Evolutionary conservation across 148 eudicot genomes (phyloP).

Genomic region (Vaccinium macrocarpon): DNA sequence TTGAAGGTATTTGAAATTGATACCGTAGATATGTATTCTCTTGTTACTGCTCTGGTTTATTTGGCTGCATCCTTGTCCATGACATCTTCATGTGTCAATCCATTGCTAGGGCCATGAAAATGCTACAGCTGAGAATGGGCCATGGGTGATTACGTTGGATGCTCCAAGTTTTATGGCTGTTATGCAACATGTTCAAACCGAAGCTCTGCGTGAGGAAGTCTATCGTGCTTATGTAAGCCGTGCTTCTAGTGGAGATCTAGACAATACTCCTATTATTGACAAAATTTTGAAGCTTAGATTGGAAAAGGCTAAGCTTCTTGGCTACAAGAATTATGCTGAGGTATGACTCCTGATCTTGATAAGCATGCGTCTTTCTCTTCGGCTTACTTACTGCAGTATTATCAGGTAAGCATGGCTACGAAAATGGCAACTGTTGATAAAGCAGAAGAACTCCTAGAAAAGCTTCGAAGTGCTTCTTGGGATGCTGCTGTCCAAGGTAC

Average conservation of each 20-base stretch:
- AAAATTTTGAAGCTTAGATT: constrained; percentile 80
- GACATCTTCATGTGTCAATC: constrained; percentile 6
- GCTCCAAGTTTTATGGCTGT: constrained; percentile 88
- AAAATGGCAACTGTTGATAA: constrained; percentile 96
- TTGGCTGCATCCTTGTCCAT: constrained; percentile 10
- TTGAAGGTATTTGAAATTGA: constrained; percentile 56
- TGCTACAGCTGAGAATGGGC: constrained; percentile 91
- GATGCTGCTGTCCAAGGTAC: constrained; percentile 86
- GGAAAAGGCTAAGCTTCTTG: constrained; percentile 93
- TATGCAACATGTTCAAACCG: constrained; percentile 86
- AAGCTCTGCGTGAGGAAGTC: constrained; percentile 87
- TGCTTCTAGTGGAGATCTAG: constrained; percentile 92
- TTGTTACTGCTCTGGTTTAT: constrained; percentile 2
- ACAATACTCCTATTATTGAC: constrained; percentile 79
- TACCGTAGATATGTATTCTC: not conserved
- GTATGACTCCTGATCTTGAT: constrained; percentile 32
- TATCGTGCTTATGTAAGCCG: constrained; percentile 87
- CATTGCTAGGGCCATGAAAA: constrained; percentile 79
- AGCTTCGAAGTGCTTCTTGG: constrained; percentile 95
- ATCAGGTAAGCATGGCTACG: constrained; percentile 97
- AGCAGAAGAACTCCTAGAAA: constrained; percentile 91
- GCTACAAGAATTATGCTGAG: constrained; percentile 92
- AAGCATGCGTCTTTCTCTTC: not conserved
- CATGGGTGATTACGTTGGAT: constrained; percentile 94
- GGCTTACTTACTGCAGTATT: constrained; percentile 20